Conservation (phyloP, 306 rosid species). For the Betula pendula region DNA sequence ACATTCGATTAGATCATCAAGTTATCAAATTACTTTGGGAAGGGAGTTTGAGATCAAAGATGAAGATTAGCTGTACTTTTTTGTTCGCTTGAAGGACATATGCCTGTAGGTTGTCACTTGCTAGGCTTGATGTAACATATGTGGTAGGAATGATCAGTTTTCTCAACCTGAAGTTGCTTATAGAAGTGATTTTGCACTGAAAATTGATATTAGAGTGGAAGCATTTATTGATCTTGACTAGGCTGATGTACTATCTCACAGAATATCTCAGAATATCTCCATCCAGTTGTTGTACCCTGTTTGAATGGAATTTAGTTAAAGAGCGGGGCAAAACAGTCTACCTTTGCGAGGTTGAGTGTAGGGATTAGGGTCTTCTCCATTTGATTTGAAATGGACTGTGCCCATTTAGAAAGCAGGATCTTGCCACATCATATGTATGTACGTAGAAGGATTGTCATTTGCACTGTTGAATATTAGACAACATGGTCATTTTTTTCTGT, state of each 20-base stretch:
- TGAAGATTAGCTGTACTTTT: background rate
- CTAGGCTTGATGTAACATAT: background rate
- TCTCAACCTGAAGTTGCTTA: background rate
- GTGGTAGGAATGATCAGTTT: background rate
- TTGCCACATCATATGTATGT: too few species aligned
- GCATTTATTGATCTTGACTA: background rate
- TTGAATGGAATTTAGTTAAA: background rate
- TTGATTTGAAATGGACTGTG: background rate
- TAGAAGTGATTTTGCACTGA: background rate
- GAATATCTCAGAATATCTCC: background rate
- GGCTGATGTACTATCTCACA: background rate
- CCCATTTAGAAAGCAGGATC: background rate
- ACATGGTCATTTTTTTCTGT: background rate
- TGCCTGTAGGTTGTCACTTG: background rate
- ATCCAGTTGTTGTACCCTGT: background rate
- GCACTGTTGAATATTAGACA: background rate
- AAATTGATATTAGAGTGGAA: background rate
- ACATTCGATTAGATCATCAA: background rate
- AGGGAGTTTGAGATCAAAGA: too few species aligned
- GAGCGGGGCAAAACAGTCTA: background rate
- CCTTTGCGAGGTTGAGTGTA: background rate
- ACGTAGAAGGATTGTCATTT: background rate
- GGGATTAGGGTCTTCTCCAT: background rate
- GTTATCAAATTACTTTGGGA: too few species aligned
- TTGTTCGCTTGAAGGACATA: background rate